A percentile compares a stretch with the other conserved stretches of the same genome.
phyloP scores from a whole-genome alignment of 2,329 filamentous ascomycete genomes.

The Calonectria hawksworthii region DNA sequence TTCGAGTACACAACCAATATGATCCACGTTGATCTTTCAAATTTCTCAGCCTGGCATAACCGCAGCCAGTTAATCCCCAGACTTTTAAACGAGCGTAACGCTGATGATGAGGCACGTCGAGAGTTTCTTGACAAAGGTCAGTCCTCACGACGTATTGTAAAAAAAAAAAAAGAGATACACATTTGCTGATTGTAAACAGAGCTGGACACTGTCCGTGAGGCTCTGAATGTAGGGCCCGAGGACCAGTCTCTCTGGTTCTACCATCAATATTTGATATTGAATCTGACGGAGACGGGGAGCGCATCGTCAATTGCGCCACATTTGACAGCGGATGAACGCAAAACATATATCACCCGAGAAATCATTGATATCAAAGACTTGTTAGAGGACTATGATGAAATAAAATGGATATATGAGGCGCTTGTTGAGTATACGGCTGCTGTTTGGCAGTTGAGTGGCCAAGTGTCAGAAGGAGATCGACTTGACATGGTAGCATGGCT shows the following conservation, averaged over 20 bases:
- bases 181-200: slow-evolving; percentile 62
- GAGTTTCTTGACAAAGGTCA: slow-evolving; percentile 80
- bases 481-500: slow-evolving; percentile 71
- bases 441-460: slow-evolving; percentile 67
- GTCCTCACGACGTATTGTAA: slow-evolving; percentile 24
- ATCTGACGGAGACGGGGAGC: slow-evolving; percentile 66
- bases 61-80: slow-evolving; percentile 86
- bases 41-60: slow-evolving; percentile 98
- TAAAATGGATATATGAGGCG: slow-evolving; percentile 91
- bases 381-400: slow-evolving; percentile 68
- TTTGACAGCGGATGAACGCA: slow-evolving; percentile 72
- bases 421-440: slow-evolving; percentile 80
- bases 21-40: slow-evolving; percentile 88
- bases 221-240: slow-evolving; percentile 89
- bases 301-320: slow-evolving; percentile 74
- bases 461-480: slow-evolving; percentile 57
- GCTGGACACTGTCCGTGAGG: slow-evolving; percentile 80
- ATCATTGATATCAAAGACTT: slow-evolving; percentile 80
- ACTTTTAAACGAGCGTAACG: slow-evolving; percentile 78
- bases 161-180: not conserved
- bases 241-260: slow-evolving; percentile 99
- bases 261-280: slow-evolving; percentile 87
- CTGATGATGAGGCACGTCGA: slow-evolving; percentile 73
- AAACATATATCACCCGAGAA: slow-evolving; percentile 77
- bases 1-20: slow-evolving; percentile 93